These are phyloP conservation scores for Tricholoma flavovirens DNA, from an alignment of 768 basidiomycete species.

Conservation along the genomic window DNA sequence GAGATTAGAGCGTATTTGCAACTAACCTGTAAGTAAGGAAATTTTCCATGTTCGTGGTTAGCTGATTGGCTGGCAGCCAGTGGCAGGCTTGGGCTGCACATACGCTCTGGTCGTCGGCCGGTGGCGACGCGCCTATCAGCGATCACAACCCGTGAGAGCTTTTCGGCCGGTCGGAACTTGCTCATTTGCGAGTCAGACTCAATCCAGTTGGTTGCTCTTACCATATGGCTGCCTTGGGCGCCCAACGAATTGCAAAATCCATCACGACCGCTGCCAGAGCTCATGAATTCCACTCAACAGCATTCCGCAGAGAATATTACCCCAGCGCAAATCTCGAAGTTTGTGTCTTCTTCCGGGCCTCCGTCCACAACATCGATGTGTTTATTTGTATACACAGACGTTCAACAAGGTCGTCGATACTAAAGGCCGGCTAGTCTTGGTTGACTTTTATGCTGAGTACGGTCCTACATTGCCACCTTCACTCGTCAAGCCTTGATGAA, in stretches of 20 bases:
- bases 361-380: constrained; percentile 11
- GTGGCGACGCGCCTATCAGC: too few species aligned
- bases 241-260: constrained; percentile 1
- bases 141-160: background rate
- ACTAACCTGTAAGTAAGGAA: too few species aligned
- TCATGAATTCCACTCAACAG: constrained; percentile 38
- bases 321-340: constrained; percentile 42
- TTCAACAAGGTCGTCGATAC: constrained; percentile 32
- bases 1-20: too few species aligned
- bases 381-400: constrained; percentile 22
- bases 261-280: background rate
- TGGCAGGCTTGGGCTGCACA: too few species aligned
- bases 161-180: too few species aligned
- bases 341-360: constrained; percentile 10
- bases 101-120: too few species aligned
- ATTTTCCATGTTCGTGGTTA: too few species aligned
- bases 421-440: constrained; percentile 53
- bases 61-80: too few species aligned
- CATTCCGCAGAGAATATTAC: constrained; percentile 35
- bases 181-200: too few species aligned
- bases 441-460: constrained; percentile 80
- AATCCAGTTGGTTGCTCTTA: too few species aligned
- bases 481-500: background rate
- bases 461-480: background rate
- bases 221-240: background rate